A percentile compares a stretch with the other conserved stretches of the same genome.
Conservation (phyloP, 1,139 yeast species). For the Magnusiomyces paraingens region DNA sequence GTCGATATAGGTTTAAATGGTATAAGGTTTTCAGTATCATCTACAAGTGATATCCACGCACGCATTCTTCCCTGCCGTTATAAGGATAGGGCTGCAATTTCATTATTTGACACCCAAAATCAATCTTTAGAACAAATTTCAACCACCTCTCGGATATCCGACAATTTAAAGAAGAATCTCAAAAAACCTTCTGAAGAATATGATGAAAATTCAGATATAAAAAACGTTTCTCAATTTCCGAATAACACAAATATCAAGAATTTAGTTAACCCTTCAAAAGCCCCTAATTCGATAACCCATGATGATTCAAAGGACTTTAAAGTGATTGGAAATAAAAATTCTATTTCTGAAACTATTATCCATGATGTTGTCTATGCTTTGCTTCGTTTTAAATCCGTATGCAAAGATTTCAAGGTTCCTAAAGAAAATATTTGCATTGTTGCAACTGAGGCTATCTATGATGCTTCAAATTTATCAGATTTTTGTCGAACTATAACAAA, state of each 20-base stretch:
- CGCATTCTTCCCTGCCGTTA: conserved; percentile 65
- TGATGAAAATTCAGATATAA: too few species aligned
- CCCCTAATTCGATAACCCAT: too few species aligned
- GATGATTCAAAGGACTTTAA: too few species aligned
- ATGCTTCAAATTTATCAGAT: conserved; percentile 52
- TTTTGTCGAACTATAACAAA: conserved; percentile 46
- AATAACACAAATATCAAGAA: too few species aligned
- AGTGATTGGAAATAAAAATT: conserved; percentile 35
- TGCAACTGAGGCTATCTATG: conserved; percentile 62
- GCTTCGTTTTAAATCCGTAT: conserved; percentile 54
- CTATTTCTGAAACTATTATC: conserved; percentile 50
- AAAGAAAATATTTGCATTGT: conserved; percentile 51
- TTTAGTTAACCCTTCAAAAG: too few species aligned
- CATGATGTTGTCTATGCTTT: conserved; percentile 52
- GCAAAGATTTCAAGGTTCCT: conserved; percentile 61
- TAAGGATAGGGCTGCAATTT: conserved; percentile 61
- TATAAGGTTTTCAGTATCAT: conserved; percentile 58
- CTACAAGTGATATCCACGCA: conserved; percentile 57
- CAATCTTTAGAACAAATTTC: background rate
- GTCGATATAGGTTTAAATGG: conserved; percentile 69
- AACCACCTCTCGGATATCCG: conserved; percentile 14
- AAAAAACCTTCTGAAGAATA: too few species aligned
- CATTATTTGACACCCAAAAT: conserved; percentile 48
- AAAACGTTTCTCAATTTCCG: too few species aligned
- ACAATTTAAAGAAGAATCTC: conserved; percentile 15